These are phyloP conservation scores for Phytophthora citrophthora DNA, from an alignment of 352 stramenopile species.

Conservation along the genomic window DNA sequence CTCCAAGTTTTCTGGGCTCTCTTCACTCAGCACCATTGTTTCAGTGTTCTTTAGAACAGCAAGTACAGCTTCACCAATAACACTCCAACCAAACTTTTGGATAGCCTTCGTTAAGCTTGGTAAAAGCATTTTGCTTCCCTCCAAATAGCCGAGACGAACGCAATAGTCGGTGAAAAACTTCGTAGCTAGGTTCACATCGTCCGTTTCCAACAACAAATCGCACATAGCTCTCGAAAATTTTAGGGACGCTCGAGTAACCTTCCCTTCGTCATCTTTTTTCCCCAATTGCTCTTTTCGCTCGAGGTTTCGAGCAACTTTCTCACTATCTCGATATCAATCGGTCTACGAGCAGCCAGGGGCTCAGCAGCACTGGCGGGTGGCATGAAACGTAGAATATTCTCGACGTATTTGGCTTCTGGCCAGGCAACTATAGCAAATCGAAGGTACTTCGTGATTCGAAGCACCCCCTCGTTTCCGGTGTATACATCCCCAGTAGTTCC, in stretches of 20 bases:
- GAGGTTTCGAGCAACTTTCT: no score
- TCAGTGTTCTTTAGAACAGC: not conserved
- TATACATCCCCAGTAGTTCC: slow-evolving; percentile 10
- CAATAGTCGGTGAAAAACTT: no score
- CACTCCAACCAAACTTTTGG: no score
- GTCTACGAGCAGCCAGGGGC: no score
- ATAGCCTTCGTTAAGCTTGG: no score
- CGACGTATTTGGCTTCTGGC: not conserved
- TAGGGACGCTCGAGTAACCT: not conserved
- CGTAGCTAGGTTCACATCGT: not conserved
- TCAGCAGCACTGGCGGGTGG: no score
- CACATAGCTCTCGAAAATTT: slow-evolving; percentile 7
- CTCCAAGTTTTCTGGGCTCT: slow-evolving; percentile 5
- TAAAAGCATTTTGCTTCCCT: no score
- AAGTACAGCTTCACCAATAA: slow-evolving; percentile 1
- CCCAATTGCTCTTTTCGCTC: not conserved
- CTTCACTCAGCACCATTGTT: not conserved
- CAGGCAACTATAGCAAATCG: slow-evolving; percentile 30
- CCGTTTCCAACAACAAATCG: slow-evolving; percentile 1
- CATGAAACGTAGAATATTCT: no score
- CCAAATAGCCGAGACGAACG: no score
- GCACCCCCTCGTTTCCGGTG: slow-evolving; percentile 9
- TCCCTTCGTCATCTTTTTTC: not conserved
- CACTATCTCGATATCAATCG: no score
- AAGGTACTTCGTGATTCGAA: slow-evolving; percentile 6